Evolutionary conservation across 75 land plant species (phyloP).

Genomic region (Picea sitchensis): DNA sequence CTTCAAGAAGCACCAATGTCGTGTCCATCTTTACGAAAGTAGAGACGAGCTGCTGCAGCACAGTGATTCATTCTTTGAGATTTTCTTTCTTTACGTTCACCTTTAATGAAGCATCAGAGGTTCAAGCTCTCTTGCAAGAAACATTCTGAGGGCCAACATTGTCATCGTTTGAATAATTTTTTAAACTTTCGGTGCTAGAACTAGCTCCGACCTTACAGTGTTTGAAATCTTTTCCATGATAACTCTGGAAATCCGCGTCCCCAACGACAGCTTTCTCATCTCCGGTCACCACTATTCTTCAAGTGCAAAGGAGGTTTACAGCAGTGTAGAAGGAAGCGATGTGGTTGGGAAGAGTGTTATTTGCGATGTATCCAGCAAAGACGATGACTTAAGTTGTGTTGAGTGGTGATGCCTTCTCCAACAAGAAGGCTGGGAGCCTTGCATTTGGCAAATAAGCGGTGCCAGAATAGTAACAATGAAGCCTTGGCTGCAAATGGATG

Average conservation of each 20-base stretch:
- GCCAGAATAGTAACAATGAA: slow-evolving; percentile 40
- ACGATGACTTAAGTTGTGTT: slow-evolving; percentile 4
- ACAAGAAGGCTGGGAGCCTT: neutral
- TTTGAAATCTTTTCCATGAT: neutral
- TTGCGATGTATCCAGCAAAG: slow-evolving; percentile 21
- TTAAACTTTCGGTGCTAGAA: slow-evolving; percentile 27
- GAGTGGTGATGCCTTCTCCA: no score
- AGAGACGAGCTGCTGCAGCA: no score
- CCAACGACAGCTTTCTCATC: neutral
- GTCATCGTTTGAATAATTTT: slow-evolving; percentile 35
- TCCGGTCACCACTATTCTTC: neutral
- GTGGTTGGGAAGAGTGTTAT: slow-evolving; percentile 15
- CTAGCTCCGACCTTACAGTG: slow-evolving; percentile 12
- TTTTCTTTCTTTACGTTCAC: no score
- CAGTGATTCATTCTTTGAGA: no score
- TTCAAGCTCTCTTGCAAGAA: no score
- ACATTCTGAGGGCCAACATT: slow-evolving; percentile 3
- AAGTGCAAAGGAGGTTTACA: slow-evolving; percentile 23
- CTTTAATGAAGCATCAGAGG: no score
- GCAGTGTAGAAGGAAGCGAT: slow-evolving; percentile 23
- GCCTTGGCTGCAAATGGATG: slow-evolving; percentile 53
- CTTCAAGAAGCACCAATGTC: no score
- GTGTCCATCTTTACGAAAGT: no score
- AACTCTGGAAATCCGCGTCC: slow-evolving; percentile 7
- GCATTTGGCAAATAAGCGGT: slow-evolving; percentile 24